Conservation (phyloP, 139 green algal genomes). For the Volvox africanus region DNA sequence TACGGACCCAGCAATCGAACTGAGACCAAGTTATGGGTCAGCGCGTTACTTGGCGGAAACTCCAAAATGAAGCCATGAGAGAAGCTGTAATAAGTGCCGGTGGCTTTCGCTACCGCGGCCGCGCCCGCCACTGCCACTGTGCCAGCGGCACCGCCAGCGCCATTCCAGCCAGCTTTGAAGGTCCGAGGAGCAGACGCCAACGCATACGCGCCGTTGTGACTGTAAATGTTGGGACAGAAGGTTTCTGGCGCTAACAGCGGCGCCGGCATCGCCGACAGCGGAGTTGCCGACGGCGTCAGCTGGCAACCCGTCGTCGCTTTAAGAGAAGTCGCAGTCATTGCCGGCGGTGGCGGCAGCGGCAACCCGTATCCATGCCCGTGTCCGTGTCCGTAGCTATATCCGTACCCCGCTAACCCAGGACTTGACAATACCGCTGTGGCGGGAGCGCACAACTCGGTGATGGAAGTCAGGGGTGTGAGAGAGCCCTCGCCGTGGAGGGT, state of each 20-base stretch:
- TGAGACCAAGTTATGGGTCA: conserved; percentile 36
- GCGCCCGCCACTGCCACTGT: not conserved
- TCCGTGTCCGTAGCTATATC: not conserved
- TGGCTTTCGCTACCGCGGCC: not conserved
- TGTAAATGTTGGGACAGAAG: conserved; percentile 25
- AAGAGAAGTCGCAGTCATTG: not conserved
- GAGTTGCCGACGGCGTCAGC: not conserved
- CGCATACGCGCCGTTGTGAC: conserved; percentile 14
- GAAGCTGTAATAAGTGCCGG: not conserved
- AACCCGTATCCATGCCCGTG: not conserved
- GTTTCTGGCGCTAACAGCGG: not conserved
- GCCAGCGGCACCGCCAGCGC: not conserved
- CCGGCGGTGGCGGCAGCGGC: not conserved
- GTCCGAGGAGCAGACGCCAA: not conserved
- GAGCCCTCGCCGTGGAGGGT: not conserved
- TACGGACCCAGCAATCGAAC: conserved; percentile 45
- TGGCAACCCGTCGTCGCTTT: not conserved
- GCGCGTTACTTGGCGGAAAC: conserved; percentile 29
- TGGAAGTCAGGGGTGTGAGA: not conserved
- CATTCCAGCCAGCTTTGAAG: too few species aligned
- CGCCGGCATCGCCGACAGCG: not conserved
- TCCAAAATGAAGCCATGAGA: conserved; percentile 30
- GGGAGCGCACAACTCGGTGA: not conserved
- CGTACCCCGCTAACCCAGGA: not conserved
- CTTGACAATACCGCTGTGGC: not conserved